These are phyloP conservation scores for Trichosporon faecale DNA, from an alignment of 1,284 basidiomycete species.

Conservation along the genomic window DNA sequence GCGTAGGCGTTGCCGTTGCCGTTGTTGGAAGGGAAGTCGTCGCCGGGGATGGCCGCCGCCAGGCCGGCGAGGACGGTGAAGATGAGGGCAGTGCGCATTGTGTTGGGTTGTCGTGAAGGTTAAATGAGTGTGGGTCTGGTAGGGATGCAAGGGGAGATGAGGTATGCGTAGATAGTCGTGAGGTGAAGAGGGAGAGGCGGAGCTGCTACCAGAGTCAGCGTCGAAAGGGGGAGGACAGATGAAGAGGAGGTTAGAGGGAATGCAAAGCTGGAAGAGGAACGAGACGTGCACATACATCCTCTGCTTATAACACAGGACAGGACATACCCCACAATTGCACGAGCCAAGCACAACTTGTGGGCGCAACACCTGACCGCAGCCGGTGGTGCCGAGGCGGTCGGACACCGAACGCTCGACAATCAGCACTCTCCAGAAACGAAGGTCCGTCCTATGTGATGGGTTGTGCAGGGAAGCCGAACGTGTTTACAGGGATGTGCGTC, in stretches of 20 bases:
- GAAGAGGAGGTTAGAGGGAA: not conserved
- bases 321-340: not conserved
- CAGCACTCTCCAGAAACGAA: not conserved
- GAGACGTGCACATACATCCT: not conserved
- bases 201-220: slow-evolving; percentile 10
- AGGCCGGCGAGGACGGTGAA: slow-evolving; percentile 15
- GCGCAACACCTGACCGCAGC: not conserved
- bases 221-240: not conserved
- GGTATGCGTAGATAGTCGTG: not conserved
- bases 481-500: not conserved
- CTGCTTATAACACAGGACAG: not conserved
- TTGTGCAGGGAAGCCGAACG: not conserved
- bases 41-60: slow-evolving; percentile 9
- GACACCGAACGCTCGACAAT: not conserved
- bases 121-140: not conserved
- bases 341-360: too few relatives aligned
- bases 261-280: not conserved
- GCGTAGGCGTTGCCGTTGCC: not conserved
- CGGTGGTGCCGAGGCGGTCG: not conserved
- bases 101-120: not conserved
- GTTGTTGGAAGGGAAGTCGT: not conserved
- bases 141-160: not conserved
- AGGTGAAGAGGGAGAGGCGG: not conserved
- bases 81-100: slow-evolving; percentile 19
- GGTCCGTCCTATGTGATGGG: not conserved